These are phyloP conservation scores for Saturnispora besseyi DNA, from an alignment of 805 yeast species.

Conservation along the genomic window DNA sequence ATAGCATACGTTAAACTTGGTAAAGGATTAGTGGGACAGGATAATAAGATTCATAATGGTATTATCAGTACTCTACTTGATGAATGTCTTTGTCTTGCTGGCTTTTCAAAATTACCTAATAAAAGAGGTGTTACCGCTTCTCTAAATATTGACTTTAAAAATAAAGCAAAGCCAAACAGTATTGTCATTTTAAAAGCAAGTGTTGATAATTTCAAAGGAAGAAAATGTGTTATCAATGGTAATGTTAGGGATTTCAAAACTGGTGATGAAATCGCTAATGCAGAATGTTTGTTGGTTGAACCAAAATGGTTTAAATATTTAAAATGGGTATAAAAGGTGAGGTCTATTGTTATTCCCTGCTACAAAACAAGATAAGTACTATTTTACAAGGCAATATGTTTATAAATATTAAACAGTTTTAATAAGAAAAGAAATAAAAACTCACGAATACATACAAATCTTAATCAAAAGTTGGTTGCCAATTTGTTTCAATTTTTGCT, in stretches of 20 bases:
- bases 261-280: slow-evolving; percentile 37
- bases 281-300: slow-evolving; percentile 67
- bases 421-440: not conserved
- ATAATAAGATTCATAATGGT: slow-evolving; percentile 76
- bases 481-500: slow-evolving; percentile 6
- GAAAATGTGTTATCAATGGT: slow-evolving; percentile 78
- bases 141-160: slow-evolving; percentile 53
- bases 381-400: not conserved
- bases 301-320: slow-evolving; percentile 82
- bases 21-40: slow-evolving; percentile 46
- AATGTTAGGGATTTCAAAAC: slow-evolving; percentile 10
- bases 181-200: slow-evolving; percentile 60
- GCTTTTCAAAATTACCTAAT: slow-evolving; percentile 73
- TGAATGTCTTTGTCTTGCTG: slow-evolving; percentile 78
- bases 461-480: slow-evolving; percentile 5
- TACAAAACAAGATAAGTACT: not conserved
- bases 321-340: slow-evolving; percentile 33
- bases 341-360: not conserved
- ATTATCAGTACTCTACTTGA: slow-evolving; percentile 70
- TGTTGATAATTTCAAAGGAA: slow-evolving; percentile 58
- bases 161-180: slow-evolving; percentile 51
- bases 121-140: slow-evolving; percentile 85
- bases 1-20: slow-evolving; percentile 70
- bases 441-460: not conserved
- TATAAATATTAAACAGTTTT: not conserved